phyloP scores from a whole-genome alignment of 2,329 filamentous ascomycete species.

The Fusarium sp. region DNA sequence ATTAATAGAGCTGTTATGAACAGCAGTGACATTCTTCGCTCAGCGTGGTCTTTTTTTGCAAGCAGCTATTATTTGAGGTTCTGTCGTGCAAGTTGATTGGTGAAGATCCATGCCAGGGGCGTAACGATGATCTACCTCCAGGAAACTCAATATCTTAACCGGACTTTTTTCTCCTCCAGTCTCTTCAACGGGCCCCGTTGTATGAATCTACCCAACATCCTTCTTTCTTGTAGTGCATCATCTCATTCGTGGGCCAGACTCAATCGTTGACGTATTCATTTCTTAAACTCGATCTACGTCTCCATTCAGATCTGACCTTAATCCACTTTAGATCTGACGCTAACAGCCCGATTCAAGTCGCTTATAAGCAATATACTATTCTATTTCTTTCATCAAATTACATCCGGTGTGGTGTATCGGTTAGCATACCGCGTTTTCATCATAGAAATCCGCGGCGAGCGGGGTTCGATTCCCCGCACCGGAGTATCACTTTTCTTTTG shows the following conservation, averaged over 20 bases:
- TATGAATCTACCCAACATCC: not conserved
- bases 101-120: not conserved
- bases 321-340: not conserved
- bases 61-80: not conserved
- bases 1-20: not conserved
- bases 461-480: constrained; percentile 34
- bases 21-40: not conserved
- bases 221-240: not conserved
- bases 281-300: not conserved
- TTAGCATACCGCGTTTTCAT: constrained; percentile 35
- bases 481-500: not conserved
- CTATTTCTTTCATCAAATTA: not conserved
- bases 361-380: not conserved
- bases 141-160: not conserved
- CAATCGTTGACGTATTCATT: not conserved
- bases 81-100: not conserved
- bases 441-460: constrained; percentile 16
- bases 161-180: not conserved
- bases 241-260: not conserved
- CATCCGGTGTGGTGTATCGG: constrained; percentile 34
- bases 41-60: not conserved
- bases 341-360: not conserved
- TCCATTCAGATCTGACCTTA: not conserved
- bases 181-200: not conserved
- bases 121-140: not conserved